A percentile compares a stretch with the other conserved stretches of the same genome.
Conservation (phyloP, 352 stramenopile species). For the Salisapilia sapeloensis region DNA sequence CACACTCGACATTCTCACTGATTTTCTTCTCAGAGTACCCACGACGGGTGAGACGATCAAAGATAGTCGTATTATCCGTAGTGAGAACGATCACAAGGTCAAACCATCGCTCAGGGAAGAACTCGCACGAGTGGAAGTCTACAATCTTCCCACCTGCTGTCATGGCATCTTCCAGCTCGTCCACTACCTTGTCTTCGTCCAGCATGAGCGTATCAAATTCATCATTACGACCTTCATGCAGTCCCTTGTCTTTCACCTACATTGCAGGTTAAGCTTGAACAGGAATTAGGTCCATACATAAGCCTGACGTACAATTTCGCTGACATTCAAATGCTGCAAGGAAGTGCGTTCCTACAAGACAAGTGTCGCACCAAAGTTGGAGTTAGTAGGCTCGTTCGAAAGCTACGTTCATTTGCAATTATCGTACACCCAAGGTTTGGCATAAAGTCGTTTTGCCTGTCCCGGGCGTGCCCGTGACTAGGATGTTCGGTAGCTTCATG, state of each 20-base stretch:
- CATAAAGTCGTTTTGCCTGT: conserved; percentile 91
- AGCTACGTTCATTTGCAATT: neutral
- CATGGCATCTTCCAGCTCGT: conserved; percentile 89
- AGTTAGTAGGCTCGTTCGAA: neutral
- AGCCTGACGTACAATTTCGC: conserved; percentile 62
- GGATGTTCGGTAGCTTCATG: conserved; percentile 92
- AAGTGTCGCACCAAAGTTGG: neutral
- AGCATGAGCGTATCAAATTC: conserved; percentile 93
- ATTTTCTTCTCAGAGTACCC: conserved; percentile 94
- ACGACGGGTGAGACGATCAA: conserved; percentile 67
- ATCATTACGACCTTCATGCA: conserved; percentile 82
- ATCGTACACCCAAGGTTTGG: conserved; percentile 77
- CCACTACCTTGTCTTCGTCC: conserved; percentile 94
- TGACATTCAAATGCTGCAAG: conserved; percentile 89
- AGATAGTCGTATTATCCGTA: conserved; percentile 87
- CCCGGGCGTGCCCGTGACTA: conserved; percentile 95
- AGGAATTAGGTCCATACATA: conserved; percentile 1
- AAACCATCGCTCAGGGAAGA: conserved; percentile 97
- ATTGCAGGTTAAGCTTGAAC: neutral
- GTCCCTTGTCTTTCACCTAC: conserved; percentile 44
- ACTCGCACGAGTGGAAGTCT: conserved; percentile 96
- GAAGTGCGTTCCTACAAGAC: conserved; percentile 44
- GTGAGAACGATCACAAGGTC: conserved; percentile 88
- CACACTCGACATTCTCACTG: conserved; percentile 92
- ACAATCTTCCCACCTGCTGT: conserved; percentile 81